Evolutionary conservation across 2,329 filamentous ascomycete genomes (phyloP).

Genomic region (Sporothrix protearum): DNA sequence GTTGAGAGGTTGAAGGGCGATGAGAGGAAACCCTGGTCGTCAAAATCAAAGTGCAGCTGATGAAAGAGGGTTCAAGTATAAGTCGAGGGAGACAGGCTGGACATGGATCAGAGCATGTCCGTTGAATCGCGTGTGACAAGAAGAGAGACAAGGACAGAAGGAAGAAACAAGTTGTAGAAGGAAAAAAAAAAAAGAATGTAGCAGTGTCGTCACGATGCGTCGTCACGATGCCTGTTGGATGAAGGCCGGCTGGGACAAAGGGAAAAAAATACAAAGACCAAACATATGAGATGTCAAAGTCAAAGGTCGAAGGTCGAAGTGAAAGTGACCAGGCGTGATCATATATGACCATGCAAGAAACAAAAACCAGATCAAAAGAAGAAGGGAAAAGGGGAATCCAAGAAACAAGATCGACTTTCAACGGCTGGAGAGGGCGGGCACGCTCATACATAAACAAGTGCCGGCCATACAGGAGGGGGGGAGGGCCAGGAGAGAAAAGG

Average conservation of each 20-base stretch:
- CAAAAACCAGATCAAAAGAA: not conserved
- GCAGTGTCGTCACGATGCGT: not conserved
- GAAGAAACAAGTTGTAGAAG: not conserved
- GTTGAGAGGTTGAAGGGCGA: not conserved
- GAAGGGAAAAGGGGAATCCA: not conserved
- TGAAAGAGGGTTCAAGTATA: not conserved
- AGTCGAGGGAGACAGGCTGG: not conserved
- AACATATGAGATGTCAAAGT: not conserved
- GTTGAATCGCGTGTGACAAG: not conserved
- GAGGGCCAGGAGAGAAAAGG: not conserved
- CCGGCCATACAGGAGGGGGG: not conserved
- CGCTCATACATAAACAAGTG: slow-evolving; percentile 7
- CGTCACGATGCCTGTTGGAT: slow-evolving; percentile 9
- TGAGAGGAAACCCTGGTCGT: not conserved
- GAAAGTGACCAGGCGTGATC: not conserved
- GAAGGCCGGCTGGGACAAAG: not conserved
- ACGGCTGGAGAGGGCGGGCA: not conserved
- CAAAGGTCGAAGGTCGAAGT: no score
- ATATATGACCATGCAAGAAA: not conserved
- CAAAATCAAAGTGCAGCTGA: not conserved
- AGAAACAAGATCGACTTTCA: not conserved
- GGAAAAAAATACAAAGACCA: not conserved
- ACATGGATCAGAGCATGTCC: slow-evolving; percentile 1
- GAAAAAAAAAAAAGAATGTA: not conserved
- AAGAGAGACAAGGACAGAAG: not conserved